Evolutionary conservation across 2,329 filamentous ascomycete species (phyloP).

Genomic region (Penicillium crustosum): DNA sequence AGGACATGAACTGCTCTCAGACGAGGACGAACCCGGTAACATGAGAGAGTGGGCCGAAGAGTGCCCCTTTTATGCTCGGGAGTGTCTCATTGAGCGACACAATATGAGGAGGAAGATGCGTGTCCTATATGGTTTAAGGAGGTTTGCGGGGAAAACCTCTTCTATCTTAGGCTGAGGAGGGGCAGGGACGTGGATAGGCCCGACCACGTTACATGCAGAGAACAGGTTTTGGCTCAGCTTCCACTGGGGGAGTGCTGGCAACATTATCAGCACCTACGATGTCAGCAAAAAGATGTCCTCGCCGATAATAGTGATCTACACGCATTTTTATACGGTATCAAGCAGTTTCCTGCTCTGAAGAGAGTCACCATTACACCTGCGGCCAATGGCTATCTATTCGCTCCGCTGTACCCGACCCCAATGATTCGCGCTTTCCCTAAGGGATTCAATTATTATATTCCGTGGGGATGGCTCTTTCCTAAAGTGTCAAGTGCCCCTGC

Average conservation of each 20-base stretch:
- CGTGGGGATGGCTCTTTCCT: too few species aligned
- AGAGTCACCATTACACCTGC: slow-evolving; percentile 44
- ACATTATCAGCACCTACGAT: slow-evolving; percentile 35
- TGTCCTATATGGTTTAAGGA: slow-evolving; percentile 11
- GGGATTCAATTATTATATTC: slow-evolving; percentile 38
- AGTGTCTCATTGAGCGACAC: neutral
- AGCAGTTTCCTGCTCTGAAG: slow-evolving; percentile 37
- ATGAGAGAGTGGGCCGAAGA: too few species aligned
- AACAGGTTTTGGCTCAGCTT: slow-evolving; percentile 13
- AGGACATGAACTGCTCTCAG: neutral
- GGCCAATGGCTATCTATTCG: slow-evolving; percentile 38
- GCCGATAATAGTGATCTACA: slow-evolving; percentile 26
- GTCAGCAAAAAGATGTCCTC: slow-evolving; percentile 35
- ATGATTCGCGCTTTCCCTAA: slow-evolving; percentile 43
- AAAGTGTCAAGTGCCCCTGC: too few species aligned
- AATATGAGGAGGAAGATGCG: neutral
- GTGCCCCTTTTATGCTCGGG: neutral
- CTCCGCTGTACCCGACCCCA: slow-evolving; percentile 43
- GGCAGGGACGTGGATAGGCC: slow-evolving; percentile 1
- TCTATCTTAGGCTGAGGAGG: neutral
- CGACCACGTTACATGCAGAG: slow-evolving; percentile 6
- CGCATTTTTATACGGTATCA: slow-evolving; percentile 36
- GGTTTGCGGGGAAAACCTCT: slow-evolving; percentile 10
- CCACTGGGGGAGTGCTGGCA: slow-evolving; percentile 30
- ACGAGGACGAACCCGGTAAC: slow-evolving; percentile 2